phyloP scores from a whole-genome alignment of 306 rosid species.

The Cucurbita pepo region DNA sequence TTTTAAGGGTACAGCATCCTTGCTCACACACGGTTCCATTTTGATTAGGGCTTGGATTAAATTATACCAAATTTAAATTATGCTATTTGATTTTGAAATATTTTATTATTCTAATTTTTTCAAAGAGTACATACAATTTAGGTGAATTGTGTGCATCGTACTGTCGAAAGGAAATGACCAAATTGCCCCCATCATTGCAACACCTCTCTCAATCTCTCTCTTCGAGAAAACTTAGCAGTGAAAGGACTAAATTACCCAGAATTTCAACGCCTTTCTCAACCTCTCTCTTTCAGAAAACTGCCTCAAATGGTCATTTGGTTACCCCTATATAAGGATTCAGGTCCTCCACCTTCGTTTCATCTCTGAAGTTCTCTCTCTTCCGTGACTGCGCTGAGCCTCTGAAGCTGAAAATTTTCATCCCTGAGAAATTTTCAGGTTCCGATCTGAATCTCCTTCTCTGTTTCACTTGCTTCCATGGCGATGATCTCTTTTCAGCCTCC shows the following conservation, averaged over 20 bases:
- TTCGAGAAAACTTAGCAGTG: neutral
- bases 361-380: neutral
- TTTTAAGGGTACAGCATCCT: too few relatives aligned
- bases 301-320: neutral
- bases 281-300: neutral
- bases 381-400: neutral
- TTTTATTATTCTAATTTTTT: too few relatives aligned
- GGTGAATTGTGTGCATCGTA: too few relatives aligned
- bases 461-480: conserved; percentile 19
- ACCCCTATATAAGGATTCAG: neutral
- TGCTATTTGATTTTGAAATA: too few relatives aligned
- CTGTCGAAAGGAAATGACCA: neutral
- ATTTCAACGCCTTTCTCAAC: neutral
- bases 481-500: conserved; percentile 21
- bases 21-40: too few relatives aligned
- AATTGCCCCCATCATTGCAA: neutral
- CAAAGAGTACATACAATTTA: too few relatives aligned
- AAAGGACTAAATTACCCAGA: neutral
- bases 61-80: too few relatives aligned
- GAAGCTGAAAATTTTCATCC: neutral
- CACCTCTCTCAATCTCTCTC: neutral
- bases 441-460: neutral
- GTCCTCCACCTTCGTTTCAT: neutral
- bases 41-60: too few relatives aligned
- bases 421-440: neutral